Base-by-base conservation (phyloP, 148 eudicot genomes). In the Cornus kousa region DNA sequence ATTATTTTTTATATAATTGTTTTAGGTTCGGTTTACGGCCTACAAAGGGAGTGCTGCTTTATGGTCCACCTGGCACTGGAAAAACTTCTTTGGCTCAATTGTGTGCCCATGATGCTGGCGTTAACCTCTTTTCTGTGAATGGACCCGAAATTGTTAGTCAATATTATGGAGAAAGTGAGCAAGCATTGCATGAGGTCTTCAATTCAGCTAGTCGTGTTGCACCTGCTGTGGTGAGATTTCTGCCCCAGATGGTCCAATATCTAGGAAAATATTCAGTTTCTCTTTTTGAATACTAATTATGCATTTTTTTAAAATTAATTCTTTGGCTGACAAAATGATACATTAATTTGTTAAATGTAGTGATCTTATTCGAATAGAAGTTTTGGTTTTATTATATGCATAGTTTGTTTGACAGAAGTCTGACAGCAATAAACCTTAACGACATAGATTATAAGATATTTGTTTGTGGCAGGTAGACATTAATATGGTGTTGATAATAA, bases 61-160 rank as follows among this genome's bases (percentile, higher is more conserved):
- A 96, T 75, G 99, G 99, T 43, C 93, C 99, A 74, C 89, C 97
- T 39, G 99, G 99, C 83, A 93, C 98, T 33, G 99, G 99, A 60
- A 96, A 96, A 90, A 93, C 98, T 67, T 89, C 91, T 75, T 87
- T 96, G 89, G 93, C 91, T 81, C 87, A 81, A 74, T 83, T 87
- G 62, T 92, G 98, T 91, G 93, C 86, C 70, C 88, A 62, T 83
- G 95, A 96, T 85, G 88, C 92, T 68, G 98, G 98, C 57, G 87
- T 93, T 74, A 90, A 84, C 75, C 78, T 93, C 72, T 93, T 96
- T 76, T 86, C 82, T 74, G 89, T 96, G 68, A 93, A 96, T 86
- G 99, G 99, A 39, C 94, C 98, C 69, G 97, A 93, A 87, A 84
- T 96, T 32, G 71, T 93, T 72, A 86, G 91, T 83, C 94, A 93